A percentile compares a stretch with the other conserved stretches of the same genome.
phyloP scores from a whole-genome alignment of 441 rosid species.

The Oxalis stricta region DNA sequence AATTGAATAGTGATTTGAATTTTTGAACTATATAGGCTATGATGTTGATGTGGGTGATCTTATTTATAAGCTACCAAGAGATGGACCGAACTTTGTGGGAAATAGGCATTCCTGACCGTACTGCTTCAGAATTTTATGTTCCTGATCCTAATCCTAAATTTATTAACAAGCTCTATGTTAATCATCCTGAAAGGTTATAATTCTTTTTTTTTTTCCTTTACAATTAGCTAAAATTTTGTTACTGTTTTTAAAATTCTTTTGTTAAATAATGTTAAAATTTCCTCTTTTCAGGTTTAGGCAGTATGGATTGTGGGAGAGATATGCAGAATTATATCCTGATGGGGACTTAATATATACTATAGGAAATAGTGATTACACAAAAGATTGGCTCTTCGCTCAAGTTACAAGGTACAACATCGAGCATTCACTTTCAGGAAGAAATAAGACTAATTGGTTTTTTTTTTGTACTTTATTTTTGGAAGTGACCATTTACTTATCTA shows the following conservation, averaged over 20 bases:
- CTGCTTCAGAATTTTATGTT: constrained; percentile 51
- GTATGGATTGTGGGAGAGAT: constrained; percentile 34
- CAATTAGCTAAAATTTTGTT: too few relatives aligned
- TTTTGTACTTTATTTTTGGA: too few relatives aligned
- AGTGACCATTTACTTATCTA: too few relatives aligned
- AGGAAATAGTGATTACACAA: constrained; percentile 22
- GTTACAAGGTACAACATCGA: constrained; percentile 19
- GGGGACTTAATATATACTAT: constrained; percentile 29
- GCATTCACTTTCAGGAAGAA: too few relatives aligned
- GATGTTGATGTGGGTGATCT: constrained; percentile 26
- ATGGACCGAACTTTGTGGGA: constrained; percentile 63
- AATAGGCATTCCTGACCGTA: constrained; percentile 54
- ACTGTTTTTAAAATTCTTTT: neutral
- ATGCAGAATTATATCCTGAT: constrained; percentile 24
- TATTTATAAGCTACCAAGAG: constrained; percentile 47
- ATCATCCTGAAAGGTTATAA: constrained; percentile 34
- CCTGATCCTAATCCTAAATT: constrained; percentile 47
- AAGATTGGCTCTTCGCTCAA: constrained; percentile 36
- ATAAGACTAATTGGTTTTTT: too few relatives aligned
- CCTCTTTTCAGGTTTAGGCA: constrained; percentile 27
- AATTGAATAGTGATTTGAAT: neutral
- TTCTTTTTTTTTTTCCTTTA: too few relatives aligned
- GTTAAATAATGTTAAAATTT: neutral
- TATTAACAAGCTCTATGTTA: constrained; percentile 31
- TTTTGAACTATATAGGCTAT: constrained; percentile 17